Percentiles rank a stretch among this genome's conserved stretches.
phyloP scores from a whole-genome alignment of 345 rosid genomes.

The Corchorus olitorius region DNA sequence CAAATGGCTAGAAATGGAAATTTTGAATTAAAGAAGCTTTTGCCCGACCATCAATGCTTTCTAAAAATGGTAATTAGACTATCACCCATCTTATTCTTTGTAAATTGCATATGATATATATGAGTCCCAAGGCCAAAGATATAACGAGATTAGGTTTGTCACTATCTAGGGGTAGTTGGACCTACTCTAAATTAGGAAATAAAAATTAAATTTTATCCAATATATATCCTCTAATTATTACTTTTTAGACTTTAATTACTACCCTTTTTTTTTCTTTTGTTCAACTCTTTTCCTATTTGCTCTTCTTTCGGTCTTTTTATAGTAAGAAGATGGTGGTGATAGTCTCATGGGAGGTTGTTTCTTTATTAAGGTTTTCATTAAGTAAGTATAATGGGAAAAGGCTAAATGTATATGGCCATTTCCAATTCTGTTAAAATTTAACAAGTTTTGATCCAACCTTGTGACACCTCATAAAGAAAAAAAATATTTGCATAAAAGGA shows the following conservation, averaged over 20 bases:
- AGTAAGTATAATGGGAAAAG: background rate
- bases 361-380: background rate
- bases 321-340: conserved; percentile 1
- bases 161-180: conserved; percentile 24
- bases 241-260: background rate
- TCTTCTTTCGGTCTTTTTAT: conserved; percentile 14
- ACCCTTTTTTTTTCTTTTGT: background rate
- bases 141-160: background rate
- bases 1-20: conserved; percentile 21
- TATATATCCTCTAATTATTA: background rate
- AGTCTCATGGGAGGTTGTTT: background rate
- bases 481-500: background rate
- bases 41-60: conserved; percentile 23
- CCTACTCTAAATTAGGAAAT: conserved; percentile 13
- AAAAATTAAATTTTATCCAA: no score
- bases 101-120: no score
- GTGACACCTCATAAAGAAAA: background rate
- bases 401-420: background rate
- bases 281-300: background rate
- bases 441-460: conserved; percentile 1
- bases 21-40: conserved; percentile 23
- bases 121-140: background rate
- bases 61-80: conserved; percentile 29
- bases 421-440: background rate
- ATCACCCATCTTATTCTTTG: background rate